These are phyloP conservation scores for Lodderomyces jiufengensis DNA, from an alignment of 1,139 yeast species.

Conservation along the genomic window DNA sequence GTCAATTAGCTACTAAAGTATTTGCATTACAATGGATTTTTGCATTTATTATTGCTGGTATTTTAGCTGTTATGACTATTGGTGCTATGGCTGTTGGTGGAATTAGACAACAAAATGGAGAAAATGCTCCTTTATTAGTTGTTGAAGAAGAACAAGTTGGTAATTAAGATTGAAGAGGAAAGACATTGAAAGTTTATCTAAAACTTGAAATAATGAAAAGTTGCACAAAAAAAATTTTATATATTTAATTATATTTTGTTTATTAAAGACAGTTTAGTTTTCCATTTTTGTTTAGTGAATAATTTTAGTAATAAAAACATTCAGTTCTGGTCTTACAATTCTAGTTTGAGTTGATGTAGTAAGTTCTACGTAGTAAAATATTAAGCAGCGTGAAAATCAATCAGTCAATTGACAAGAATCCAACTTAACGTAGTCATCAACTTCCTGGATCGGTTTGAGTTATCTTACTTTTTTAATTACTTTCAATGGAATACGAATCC, in stretches of 20 bases:
- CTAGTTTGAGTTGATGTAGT: no score
- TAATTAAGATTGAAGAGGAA: background rate
- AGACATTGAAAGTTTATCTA: background rate
- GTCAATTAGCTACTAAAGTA: slow-evolving; percentile 63
- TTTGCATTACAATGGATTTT: slow-evolving; percentile 85
- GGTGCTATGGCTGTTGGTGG: slow-evolving; percentile 36
- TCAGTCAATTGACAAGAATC: no score
- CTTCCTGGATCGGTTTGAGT: no score
- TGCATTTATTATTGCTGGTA: slow-evolving; percentile 62
- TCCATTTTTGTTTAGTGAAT: no score
- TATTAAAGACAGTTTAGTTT: no score
- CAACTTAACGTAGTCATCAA: no score
- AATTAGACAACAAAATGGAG: slow-evolving; percentile 13
- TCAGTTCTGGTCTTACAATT: no score
- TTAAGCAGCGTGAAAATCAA: no score
- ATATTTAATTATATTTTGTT: background rate
- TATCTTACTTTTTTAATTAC: background rate
- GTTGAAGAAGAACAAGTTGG: slow-evolving; percentile 10
- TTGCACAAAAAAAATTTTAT: background rate
- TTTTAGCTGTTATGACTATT: slow-evolving; percentile 47
- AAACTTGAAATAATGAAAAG: background rate
- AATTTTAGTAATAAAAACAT: no score
- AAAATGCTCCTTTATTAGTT: slow-evolving; percentile 27
- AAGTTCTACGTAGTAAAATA: no score
- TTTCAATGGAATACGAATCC: no score